Conservation (phyloP, 2,329 filamentous ascomycete genomes). For the Phoma sp. region DNA sequence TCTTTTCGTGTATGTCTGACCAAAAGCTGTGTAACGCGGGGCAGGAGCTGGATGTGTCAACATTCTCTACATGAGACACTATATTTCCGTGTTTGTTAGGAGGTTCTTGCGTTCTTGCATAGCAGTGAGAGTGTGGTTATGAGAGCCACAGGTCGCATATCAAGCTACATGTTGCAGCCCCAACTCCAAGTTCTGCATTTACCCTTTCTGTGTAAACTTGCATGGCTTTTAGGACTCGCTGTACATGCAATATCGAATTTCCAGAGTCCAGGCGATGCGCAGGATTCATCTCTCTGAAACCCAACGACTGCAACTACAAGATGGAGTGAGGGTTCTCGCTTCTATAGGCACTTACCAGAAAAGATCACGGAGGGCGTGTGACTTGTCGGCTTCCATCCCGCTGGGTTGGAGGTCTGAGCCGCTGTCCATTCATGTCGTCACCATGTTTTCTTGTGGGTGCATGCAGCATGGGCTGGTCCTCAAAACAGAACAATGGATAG, state of each 20-base stretch:
- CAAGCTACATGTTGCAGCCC: background rate
- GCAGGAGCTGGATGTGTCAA: slow-evolving; percentile 3
- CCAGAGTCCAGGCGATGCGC: slow-evolving; percentile 1
- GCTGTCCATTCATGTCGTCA: background rate
- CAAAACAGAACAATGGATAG: background rate
- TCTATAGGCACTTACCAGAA: background rate
- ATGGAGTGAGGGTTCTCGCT: background rate
- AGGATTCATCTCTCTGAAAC: slow-evolving; percentile 1
- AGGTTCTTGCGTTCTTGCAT: slow-evolving; percentile 2
- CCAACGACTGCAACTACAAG: background rate
- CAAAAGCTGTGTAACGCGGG: slow-evolving; percentile 14
- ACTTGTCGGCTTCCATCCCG: background rate
- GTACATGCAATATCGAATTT: background rate
- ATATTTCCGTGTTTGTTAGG: background rate
- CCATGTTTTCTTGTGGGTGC: background rate
- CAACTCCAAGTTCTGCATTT: background rate
- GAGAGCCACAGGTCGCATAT: slow-evolving; percentile 1
- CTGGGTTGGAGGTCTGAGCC: background rate
- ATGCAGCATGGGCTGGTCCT: background rate
- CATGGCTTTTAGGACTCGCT: background rate
- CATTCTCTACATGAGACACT: background rate
- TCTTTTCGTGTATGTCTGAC: background rate
- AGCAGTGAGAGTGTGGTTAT: background rate
- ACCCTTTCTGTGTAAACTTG: background rate
- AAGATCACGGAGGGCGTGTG: background rate